phyloP scores from a whole-genome alignment of 768 basidiomycete species.

The Gymnopilus junonius region DNA sequence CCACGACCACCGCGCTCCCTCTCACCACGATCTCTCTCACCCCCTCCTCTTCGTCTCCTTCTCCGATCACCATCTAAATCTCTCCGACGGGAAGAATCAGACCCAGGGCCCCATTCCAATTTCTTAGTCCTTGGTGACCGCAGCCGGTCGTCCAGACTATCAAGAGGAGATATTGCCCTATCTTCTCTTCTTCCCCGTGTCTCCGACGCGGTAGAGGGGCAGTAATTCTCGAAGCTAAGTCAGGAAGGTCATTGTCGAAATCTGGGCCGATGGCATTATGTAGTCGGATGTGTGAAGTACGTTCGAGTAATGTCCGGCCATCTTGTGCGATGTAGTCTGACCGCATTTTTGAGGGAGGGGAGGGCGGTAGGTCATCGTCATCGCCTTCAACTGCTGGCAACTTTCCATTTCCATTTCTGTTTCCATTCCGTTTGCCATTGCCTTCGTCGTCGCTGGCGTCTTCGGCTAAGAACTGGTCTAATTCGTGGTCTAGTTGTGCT shows the following conservation, averaged over 20 bases:
- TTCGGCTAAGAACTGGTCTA: slow-evolving; percentile 69
- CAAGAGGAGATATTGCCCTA: slow-evolving; percentile 13
- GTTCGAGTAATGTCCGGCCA: slow-evolving; percentile 57
- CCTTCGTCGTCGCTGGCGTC: slow-evolving; percentile 37
- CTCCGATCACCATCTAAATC: slow-evolving; percentile 18
- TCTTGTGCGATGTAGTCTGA: slow-evolving; percentile 62
- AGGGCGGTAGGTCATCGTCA: slow-evolving; percentile 32
- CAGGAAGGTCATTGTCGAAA: slow-evolving; percentile 24
- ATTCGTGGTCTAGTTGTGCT: slow-evolving; percentile 63
- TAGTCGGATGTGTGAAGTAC: slow-evolving; percentile 52
- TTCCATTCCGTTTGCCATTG: background rate
- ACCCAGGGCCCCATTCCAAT: slow-evolving; percentile 25
- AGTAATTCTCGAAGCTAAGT: slow-evolving; percentile 50
- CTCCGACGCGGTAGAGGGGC: slow-evolving; percentile 49
- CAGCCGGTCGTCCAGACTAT: slow-evolving; percentile 15
- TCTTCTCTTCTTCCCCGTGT: slow-evolving; percentile 18
- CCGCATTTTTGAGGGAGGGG: slow-evolving; percentile 69
- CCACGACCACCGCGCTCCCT: slow-evolving; percentile 22
- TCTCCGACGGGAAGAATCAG: slow-evolving; percentile 7
- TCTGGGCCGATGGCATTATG: slow-evolving; percentile 27
- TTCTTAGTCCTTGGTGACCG: slow-evolving; percentile 17
- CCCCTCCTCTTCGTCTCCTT: slow-evolving; percentile 18
- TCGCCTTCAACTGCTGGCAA: slow-evolving; percentile 5
- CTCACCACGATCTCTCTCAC: slow-evolving; percentile 20
- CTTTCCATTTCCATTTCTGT: background rate